Base-by-base conservation (phyloP, 495 filamentous ascomycete species). In the Hypomontagnella submonticulosa region DNA sequence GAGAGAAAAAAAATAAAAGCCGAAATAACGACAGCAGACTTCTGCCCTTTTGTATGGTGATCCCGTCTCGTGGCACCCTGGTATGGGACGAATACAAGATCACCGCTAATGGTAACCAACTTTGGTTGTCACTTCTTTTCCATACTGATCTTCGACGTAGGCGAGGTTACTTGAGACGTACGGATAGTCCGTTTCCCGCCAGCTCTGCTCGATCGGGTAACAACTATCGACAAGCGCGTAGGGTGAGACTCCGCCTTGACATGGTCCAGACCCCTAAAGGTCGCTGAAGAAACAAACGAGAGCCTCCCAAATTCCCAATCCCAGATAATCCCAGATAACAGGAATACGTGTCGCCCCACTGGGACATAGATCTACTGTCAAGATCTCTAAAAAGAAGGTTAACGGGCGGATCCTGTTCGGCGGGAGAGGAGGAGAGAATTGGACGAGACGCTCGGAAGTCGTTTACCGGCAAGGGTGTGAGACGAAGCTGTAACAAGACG, bases 321-420 rank as follows among this genome's bases (percentile, higher is more conserved):
- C 23, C 2, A 27, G 23, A n/a, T n/a, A 37, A 53, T 61, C 32
- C 64, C 48, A 58, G 58, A 67, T 62, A 47, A 62, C 58, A 67
- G 58, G 64, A 62, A 67, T 38, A 54, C 41, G 0, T n/a, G 32
- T 19, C 16, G 12, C 43, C 49, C 60, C 43, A 44, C 42, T 38
- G 20, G 60, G 53, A 43, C 8, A 55, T 43, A 46, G 59, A 63
- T 69, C 61, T 58, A 48, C 51, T 19, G 4, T 38, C 51, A 57
- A 57, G 57, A 62, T 56, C 57, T 44, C 44, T 33, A n/a, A 19
- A 68, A 60, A 41, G 54, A 69, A 69, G 66, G 53, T 69, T 69
- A 60, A 52, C 30, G 42, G 50, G 66, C 55, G 60, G 66, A 69
- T 64, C 61, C 50, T 38, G 50, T 38, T 6, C 19, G 48, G 15